phyloP scores from a whole-genome alignment of 2,329 filamentous ascomycete species.

The Fusarium sp. region DNA sequence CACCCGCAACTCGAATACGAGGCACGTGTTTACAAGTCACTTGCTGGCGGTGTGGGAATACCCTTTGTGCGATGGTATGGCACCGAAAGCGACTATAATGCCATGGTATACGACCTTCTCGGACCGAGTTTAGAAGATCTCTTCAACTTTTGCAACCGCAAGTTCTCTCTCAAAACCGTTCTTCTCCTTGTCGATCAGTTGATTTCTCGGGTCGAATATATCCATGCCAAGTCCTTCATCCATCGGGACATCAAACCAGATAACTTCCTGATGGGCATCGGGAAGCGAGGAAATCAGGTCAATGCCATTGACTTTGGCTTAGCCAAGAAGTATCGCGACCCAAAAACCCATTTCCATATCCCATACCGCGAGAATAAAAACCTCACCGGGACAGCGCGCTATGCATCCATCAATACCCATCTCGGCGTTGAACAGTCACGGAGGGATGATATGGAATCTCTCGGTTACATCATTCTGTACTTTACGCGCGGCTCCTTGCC shows the following conservation, averaged over 20 bases:
- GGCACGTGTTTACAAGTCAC: conserved; percentile 89
- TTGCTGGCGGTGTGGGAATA: conserved; percentile 96
- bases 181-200: conserved; percentile 96
- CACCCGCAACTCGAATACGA: conserved; percentile 99
- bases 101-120: conserved; percentile 81
- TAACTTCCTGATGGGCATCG: conserved; percentile 78
- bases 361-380: conserved; percentile 69
- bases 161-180: conserved; percentile 99
- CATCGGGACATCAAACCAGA: conserved; percentile 3
- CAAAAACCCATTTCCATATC: conserved; percentile 87
- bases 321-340: conserved; percentile 98
- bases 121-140: neutral
- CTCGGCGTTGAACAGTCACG: conserved; percentile 7
- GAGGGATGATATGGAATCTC: conserved; percentile 7
- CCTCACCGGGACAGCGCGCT: conserved; percentile 69
- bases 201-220: conserved; percentile 99
- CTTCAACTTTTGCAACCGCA: conserved; percentile 75
- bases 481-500: conserved; percentile 9
- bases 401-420: conserved; percentile 9
- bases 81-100: conserved; percentile 99
- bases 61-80: conserved; percentile 99
- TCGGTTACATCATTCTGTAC: conserved; percentile 1
- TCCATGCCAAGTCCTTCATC: conserved; percentile 72
- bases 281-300: conserved; percentile 98
- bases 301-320: conserved; percentile 98